A percentile compares a stretch with the other conserved stretches of the same genome.
Conservation (phyloP, 2,329 filamentous ascomycete species). For the Phialophora macrospora region DNA sequence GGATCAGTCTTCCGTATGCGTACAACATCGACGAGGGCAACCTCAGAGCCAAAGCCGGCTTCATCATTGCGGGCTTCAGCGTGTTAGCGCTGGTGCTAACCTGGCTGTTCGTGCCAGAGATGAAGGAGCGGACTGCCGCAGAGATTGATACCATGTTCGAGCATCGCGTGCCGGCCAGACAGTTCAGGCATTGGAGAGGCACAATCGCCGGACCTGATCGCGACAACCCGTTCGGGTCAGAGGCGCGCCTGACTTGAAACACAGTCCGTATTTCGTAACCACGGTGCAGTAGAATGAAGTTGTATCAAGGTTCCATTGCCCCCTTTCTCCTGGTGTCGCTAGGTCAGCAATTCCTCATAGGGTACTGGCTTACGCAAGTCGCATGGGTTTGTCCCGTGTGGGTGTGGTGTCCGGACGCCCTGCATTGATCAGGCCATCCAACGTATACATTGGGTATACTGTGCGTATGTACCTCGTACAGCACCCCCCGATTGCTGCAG, state of each 20-base stretch:
- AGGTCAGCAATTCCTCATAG: conserved; percentile 2
- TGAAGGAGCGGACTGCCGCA: conserved; percentile 54
- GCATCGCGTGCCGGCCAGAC: conserved; percentile 34
- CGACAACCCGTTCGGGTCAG: background rate
- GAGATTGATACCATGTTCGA: conserved; percentile 56
- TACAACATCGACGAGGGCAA: conserved; percentile 56
- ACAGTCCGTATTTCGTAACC: background rate
- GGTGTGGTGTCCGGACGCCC: background rate
- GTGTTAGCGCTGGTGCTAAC: conserved; percentile 43
- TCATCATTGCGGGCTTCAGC: conserved; percentile 48
- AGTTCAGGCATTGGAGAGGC: conserved; percentile 39
- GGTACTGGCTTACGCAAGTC: background rate
- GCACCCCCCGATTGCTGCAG: too few species aligned
- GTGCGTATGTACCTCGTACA: too few species aligned
- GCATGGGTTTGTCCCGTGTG: background rate
- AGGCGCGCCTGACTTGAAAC: background rate
- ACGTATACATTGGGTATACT: too few species aligned
- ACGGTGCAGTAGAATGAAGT: too few species aligned
- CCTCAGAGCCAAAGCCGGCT: conserved; percentile 50
- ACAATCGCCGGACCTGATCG: conserved; percentile 1
- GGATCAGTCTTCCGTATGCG: conserved; percentile 57
- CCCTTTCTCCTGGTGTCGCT: too few species aligned
- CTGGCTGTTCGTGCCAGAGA: conserved; percentile 59
- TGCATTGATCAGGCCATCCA: background rate
- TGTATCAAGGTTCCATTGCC: background rate